Conservation (phyloP, 768 basidiomycete genomes). For the Rhodotorula kratochvilovae region DNA sequence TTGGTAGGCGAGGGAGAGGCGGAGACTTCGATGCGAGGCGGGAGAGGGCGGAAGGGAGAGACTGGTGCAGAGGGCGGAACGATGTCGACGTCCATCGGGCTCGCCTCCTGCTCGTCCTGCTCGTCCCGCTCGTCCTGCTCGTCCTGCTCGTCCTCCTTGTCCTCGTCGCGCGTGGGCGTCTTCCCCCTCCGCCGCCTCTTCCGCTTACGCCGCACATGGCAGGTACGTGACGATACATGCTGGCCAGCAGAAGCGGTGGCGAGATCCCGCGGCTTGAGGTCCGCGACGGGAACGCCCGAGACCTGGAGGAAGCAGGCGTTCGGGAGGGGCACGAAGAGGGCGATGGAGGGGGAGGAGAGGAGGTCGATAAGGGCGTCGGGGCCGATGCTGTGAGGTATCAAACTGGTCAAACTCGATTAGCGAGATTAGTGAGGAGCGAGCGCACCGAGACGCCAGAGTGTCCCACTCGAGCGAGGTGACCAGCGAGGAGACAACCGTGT, state of each 20-base stretch:
- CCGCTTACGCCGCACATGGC: not conserved
- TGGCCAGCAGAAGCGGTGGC: not conserved
- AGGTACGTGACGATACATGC: not conserved
- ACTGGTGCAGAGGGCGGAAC: not conserved
- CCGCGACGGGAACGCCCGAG: constrained; percentile 65
- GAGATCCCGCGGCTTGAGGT: constrained; percentile 51
- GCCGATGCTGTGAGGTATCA: constrained; percentile 59
- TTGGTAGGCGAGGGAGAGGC: not conserved
- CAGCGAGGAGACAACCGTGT: constrained; percentile 68
- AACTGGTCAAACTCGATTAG: not conserved
- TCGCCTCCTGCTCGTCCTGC: not conserved
- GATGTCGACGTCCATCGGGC: not conserved
- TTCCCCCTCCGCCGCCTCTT: not conserved
- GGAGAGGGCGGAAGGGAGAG: not conserved
- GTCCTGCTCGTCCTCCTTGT: not conserved
- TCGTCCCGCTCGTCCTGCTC: not conserved
- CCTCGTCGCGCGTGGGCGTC: not conserved
- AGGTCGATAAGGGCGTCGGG: constrained; percentile 71
- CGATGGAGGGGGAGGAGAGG: constrained; percentile 58
- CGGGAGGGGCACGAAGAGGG: constrained; percentile 68
- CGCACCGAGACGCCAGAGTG: constrained; percentile 59
- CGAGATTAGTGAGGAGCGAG: not conserved
- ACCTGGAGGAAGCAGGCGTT: constrained; percentile 83
- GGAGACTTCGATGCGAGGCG: not conserved
- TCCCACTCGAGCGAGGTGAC: constrained; percentile 63